phyloP scores from a whole-genome alignment of 192 early-diverging fungal species.

The Powellomyces hirtus region DNA sequence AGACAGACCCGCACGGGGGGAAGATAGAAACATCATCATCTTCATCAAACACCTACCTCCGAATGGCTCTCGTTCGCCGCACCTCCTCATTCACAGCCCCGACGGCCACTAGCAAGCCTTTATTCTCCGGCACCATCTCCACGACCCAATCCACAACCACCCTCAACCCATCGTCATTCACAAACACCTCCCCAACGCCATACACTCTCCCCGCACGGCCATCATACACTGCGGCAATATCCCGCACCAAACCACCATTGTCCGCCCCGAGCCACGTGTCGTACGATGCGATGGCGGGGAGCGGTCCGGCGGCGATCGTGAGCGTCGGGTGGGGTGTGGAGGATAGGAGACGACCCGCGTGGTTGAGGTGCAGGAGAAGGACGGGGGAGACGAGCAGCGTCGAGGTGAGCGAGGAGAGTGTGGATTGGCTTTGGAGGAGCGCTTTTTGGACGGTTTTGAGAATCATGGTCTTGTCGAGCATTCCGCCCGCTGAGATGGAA shows the following conservation, averaged over 20 bases:
- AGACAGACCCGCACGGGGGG: too few species aligned
- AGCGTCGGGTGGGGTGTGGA: not conserved
- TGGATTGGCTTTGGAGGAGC: slow-evolving; percentile 16
- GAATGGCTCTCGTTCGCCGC: not conserved
- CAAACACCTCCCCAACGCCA: too few species aligned
- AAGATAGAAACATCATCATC: too few species aligned
- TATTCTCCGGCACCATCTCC: not conserved
- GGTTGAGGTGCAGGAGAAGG: slow-evolving; percentile 34
- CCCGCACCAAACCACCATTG: slow-evolving; percentile 32
- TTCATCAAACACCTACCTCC: too few species aligned
- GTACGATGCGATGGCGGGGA: slow-evolving; percentile 32
- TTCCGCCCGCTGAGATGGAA: slow-evolving; percentile 34
- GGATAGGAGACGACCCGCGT: slow-evolving; percentile 32
- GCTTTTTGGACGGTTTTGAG: slow-evolving; percentile 38
- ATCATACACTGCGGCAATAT: slow-evolving; percentile 34
- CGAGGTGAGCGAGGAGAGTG: not conserved
- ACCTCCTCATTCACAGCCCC: not conserved
- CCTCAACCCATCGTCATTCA: not conserved
- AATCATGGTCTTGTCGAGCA: slow-evolving; percentile 48
- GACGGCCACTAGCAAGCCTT: not conserved
- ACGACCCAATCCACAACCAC: slow-evolving; percentile 3
- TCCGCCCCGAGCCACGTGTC: slow-evolving; percentile 43
- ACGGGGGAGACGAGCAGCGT: slow-evolving; percentile 13
- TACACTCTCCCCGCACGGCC: not conserved
- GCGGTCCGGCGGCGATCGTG: not conserved